These are phyloP conservation scores for Boletus rufocinnamomeus DNA, from an alignment of 768 basidiomycete species.

Conservation along the genomic window DNA sequence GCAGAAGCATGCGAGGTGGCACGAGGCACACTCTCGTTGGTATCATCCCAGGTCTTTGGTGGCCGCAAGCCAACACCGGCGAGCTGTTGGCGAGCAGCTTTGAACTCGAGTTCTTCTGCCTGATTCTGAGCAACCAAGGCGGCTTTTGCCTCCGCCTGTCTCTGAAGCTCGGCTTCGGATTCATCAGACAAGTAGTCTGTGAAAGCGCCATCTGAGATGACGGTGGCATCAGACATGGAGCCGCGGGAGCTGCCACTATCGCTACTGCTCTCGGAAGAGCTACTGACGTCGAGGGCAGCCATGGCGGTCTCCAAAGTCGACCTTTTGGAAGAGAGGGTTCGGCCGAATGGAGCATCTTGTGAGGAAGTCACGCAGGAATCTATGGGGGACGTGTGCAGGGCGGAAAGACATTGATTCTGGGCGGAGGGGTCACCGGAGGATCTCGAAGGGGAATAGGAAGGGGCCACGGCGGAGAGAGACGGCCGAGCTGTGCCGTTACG, in stretches of 20 bases:
- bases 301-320: slow-evolving; percentile 42
- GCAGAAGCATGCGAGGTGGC: slow-evolving; percentile 23
- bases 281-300: slow-evolving; percentile 39
- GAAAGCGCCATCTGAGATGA: slow-evolving; percentile 85
- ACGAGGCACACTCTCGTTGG: slow-evolving; percentile 39
- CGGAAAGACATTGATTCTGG: slow-evolving; percentile 21
- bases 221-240: slow-evolving; percentile 70
- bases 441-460: slow-evolving; percentile 32
- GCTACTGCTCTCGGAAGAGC: slow-evolving; percentile 61
- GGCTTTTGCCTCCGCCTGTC: slow-evolving; percentile 81
- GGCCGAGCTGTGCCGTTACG: slow-evolving; percentile 50
- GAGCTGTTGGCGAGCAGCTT: slow-evolving; percentile 76
- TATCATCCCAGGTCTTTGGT: slow-evolving; percentile 73
- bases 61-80: slow-evolving; percentile 73
- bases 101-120: slow-evolving; percentile 80
- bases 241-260: slow-evolving; percentile 52
- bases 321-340: slow-evolving; percentile 36
- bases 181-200: slow-evolving; percentile 92
- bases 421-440: slow-evolving; percentile 20
- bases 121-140: slow-evolving; percentile 78
- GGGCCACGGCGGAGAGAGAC: slow-evolving; percentile 44
- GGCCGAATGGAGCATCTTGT: slow-evolving; percentile 37
- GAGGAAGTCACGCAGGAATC: slow-evolving; percentile 28
- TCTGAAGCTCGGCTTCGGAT: slow-evolving; percentile 85
- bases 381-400: slow-evolving; percentile 20